A percentile compares a stretch with the other conserved stretches of the same genome.
Evolutionary conservation across 2,329 filamentous ascomycete genomes (phyloP).

Genomic region (Epichloe gansuensis): DNA sequence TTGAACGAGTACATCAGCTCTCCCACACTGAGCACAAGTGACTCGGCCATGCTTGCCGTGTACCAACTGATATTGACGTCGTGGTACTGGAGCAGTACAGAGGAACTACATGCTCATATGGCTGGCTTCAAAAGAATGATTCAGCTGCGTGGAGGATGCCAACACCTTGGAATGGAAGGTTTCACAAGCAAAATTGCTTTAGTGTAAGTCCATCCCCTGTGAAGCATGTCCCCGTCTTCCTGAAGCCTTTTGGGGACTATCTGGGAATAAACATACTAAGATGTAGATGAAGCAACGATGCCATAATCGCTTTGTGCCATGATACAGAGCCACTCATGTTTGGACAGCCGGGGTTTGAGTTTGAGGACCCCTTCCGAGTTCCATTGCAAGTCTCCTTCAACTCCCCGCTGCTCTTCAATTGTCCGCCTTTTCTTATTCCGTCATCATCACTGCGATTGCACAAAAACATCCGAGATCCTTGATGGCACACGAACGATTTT

Average conservation of each 20-base stretch:
- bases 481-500: constrained; percentile 39
- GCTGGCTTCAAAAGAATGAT: constrained; percentile 37
- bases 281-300: constrained; percentile 27
- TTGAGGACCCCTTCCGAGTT: constrained; percentile 23
- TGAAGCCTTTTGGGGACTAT: not conserved
- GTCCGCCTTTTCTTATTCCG: constrained; percentile 30
- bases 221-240: not conserved
- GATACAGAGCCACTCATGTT: constrained; percentile 32
- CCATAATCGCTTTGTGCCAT: constrained; percentile 35
- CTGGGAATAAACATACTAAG: constrained; percentile 8
- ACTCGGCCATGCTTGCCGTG: constrained; percentile 35
- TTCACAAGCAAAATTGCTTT: constrained; percentile 36
- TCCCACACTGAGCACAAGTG: constrained; percentile 24
- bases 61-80: constrained; percentile 37
- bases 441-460: constrained; percentile 32
- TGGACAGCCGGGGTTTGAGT: constrained; percentile 29
- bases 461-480: constrained; percentile 33
- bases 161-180: constrained; percentile 32
- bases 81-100: constrained; percentile 40
- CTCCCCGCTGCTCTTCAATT: constrained; percentile 32
- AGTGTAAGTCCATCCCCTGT: constrained; percentile 24
- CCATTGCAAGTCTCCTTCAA: constrained; percentile 33
- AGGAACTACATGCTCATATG: constrained; percentile 34
- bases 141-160: constrained; percentile 31
- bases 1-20: constrained; percentile 34